phyloP scores from a whole-genome alignment of 768 basidiomycete species.

The Lactarius vividus region DNA sequence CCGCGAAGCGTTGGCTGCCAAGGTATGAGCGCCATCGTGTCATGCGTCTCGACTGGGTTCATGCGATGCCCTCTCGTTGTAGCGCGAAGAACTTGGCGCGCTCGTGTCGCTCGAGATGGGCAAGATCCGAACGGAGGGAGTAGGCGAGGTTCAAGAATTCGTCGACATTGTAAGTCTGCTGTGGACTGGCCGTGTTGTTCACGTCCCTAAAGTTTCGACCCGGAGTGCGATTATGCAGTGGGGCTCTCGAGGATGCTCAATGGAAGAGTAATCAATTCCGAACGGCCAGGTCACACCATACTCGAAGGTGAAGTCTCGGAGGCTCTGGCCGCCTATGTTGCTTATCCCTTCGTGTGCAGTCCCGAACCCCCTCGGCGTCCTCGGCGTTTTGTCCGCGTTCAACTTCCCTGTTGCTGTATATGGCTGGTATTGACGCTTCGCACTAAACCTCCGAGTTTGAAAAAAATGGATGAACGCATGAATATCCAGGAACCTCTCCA shows the following conservation, averaged over 20 bases:
- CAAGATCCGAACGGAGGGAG: slow-evolving; percentile 85
- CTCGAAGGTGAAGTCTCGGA: slow-evolving; percentile 60
- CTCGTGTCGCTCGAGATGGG: slow-evolving; percentile 89
- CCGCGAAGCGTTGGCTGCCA: slow-evolving; percentile 71
- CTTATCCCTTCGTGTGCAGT: slow-evolving; percentile 45
- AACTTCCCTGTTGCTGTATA: slow-evolving; percentile 96
- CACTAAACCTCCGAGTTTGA: slow-evolving; percentile 20
- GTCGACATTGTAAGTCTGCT: slow-evolving; percentile 76
- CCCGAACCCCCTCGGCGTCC: slow-evolving; percentile 81
- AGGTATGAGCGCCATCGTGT: slow-evolving; percentile 44
- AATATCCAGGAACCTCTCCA: slow-evolving; percentile 73
- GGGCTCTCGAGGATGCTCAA: slow-evolving; percentile 95
- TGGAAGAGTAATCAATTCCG: slow-evolving; percentile 81
- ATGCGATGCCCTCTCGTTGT: slow-evolving; percentile 15
- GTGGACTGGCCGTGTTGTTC: background rate
- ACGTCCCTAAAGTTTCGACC: slow-evolving; percentile 4
- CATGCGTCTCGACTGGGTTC: background rate
- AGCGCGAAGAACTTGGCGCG: slow-evolving; percentile 78
- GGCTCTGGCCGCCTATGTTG: background rate
- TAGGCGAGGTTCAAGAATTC: slow-evolving; percentile 94
- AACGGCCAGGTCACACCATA: slow-evolving; percentile 87
- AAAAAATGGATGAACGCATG: background rate
- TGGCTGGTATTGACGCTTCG: slow-evolving; percentile 59
- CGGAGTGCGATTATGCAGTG: slow-evolving; percentile 89
- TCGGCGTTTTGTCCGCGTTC: slow-evolving; percentile 82